These are phyloP conservation scores for Nitzschia sp. DNA, from an alignment of 108 stramenopile genomes.

Conservation along the genomic window DNA sequence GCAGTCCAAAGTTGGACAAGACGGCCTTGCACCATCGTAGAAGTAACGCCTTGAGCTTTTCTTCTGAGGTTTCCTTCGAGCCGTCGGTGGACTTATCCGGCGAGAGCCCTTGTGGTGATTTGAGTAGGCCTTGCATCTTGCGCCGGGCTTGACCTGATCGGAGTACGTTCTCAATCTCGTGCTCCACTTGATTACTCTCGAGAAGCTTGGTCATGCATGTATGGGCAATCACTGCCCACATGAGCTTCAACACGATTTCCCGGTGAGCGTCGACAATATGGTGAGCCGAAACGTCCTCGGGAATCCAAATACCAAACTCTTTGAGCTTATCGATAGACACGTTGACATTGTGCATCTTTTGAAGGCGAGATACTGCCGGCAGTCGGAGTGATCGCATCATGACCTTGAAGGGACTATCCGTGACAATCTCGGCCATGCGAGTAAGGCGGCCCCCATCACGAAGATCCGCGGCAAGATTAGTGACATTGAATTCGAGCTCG, in stretches of 20 bases:
- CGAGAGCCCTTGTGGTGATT: neutral
- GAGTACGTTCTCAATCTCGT: conserved; percentile 61
- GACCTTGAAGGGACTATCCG: conserved; percentile 39
- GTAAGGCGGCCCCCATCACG: conserved; percentile 92
- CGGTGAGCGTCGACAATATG: conserved; percentile 87
- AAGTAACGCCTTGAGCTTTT: conserved; percentile 55
- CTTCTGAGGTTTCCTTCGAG: conserved; percentile 30
- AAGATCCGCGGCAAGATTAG: conserved; percentile 88
- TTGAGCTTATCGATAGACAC: conserved; percentile 57
- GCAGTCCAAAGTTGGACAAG: conserved; percentile 68
- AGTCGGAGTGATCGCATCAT: conserved; percentile 68
- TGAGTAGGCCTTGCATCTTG: conserved; percentile 11
- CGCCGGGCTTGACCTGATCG: conserved; percentile 26
- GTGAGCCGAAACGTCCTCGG: conserved; percentile 65
- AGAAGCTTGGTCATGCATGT: conserved; percentile 54
- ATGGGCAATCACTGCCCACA: conserved; percentile 73
- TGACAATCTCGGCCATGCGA: conserved; percentile 75
- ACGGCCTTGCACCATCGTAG: conserved; percentile 85
- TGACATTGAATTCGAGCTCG: conserved; percentile 85
- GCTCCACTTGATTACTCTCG: conserved; percentile 29
- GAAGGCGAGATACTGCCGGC: conserved; percentile 88
- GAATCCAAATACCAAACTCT: conserved; percentile 50
- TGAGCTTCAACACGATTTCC: conserved; percentile 78
- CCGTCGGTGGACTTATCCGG: neutral
- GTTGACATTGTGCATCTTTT: conserved; percentile 92